phyloP scores from a whole-genome alignment of 1,139 yeast genomes.

The Ogataea hybrid region DNA sequence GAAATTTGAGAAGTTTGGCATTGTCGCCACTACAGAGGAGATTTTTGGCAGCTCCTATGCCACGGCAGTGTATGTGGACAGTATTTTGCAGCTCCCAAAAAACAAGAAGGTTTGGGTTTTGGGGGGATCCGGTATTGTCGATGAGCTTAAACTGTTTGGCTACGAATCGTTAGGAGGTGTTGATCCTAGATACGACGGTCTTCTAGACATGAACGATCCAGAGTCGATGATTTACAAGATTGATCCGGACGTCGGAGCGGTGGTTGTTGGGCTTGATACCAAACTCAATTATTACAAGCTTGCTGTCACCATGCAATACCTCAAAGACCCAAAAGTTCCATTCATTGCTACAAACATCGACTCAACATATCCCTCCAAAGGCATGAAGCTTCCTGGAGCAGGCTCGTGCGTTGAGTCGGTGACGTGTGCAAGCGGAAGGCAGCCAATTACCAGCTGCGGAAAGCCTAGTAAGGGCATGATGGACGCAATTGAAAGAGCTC shows the following conservation, averaged over 20 bases:
- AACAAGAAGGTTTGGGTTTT: constrained; percentile 78
- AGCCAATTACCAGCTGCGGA: constrained; percentile 74
- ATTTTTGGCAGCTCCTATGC: constrained; percentile 93
- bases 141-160: constrained; percentile 68
- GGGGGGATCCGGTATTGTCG: constrained; percentile 80
- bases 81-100: constrained; percentile 65
- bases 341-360: constrained; percentile 96
- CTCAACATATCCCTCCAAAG: constrained; percentile 90
- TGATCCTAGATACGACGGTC: constrained; percentile 42
- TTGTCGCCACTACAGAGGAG: constrained; percentile 62
- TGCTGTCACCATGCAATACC: constrained; percentile 78
- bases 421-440: constrained; percentile 72
- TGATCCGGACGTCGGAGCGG: constrained; percentile 80
- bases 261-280: constrained; percentile 81
- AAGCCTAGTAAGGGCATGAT: constrained; percentile 91
- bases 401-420: constrained; percentile 86
- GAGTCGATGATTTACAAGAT: constrained; percentile 44
- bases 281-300: constrained; percentile 77
- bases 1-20: constrained; percentile 76
- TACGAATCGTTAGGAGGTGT: constrained; percentile 74
- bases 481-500: constrained; percentile 78
- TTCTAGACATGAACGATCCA: constrained; percentile 47
- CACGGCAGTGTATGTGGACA: constrained; percentile 79
- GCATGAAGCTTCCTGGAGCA: constrained; percentile 87
- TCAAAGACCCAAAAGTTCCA: constrained; percentile 62